These are phyloP conservation scores for Acanthamoeba triangularis DNA, from an alignment of 208 protist species.

Conservation along the genomic window DNA sequence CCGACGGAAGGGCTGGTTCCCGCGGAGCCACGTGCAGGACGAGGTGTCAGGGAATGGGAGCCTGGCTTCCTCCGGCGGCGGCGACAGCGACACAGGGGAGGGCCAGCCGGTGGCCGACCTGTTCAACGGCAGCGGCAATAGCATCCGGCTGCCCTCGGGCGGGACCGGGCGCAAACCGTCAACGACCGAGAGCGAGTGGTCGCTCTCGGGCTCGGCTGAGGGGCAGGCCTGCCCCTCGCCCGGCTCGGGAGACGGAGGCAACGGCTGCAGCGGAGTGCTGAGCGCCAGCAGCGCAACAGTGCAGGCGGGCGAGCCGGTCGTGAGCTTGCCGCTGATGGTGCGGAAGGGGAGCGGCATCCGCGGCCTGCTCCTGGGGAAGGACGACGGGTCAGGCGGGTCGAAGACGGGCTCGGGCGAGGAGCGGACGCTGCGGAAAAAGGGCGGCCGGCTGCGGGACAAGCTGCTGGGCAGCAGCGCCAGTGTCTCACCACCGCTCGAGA, in stretches of 20 bases:
- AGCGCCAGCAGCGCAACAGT: no score
- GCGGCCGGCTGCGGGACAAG: neutral
- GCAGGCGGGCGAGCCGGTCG: neutral
- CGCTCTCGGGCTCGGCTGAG: no score
- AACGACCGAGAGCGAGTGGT: no score
- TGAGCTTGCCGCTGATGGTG: neutral
- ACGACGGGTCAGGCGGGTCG: neutral
- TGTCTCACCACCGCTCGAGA: neutral
- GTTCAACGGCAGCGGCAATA: no score
- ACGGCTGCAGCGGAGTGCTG: no score
- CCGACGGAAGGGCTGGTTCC: slow-evolving; percentile 68
- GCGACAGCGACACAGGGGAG: neutral
- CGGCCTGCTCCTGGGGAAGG: neutral
- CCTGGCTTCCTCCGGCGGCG: neutral
- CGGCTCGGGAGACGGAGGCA: no score
- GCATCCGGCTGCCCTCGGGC: no score
- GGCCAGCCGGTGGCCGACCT: no score
- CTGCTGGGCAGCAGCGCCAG: neutral
- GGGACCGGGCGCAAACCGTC: neutral
- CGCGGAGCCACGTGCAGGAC: slow-evolving; percentile 15
- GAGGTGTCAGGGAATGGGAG: neutral
- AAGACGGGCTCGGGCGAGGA: neutral
- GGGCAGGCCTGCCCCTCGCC: no score
- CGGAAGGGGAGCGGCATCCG: neutral
- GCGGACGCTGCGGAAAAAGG: neutral